Evolutionary conservation across 345 rosid genomes (phyloP).

Genomic region (Tarenaya hassleriana): DNA sequence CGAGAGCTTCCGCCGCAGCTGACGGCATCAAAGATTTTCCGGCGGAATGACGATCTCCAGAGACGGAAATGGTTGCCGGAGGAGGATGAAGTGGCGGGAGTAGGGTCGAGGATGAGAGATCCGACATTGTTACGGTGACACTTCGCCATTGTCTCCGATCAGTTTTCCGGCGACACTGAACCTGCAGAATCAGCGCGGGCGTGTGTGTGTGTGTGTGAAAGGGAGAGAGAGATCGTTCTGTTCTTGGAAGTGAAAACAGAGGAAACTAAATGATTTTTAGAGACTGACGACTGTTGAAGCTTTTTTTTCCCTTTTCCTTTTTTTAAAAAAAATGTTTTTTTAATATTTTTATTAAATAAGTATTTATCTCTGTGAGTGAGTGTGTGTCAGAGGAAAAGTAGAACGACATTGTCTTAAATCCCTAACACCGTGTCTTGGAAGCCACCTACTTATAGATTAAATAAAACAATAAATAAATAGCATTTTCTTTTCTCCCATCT

Average conservation of each 20-base stretch:
- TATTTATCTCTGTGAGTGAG: too few relatives aligned
- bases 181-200: constrained; percentile 10
- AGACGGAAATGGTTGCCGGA: constrained; percentile 38
- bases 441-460: too few relatives aligned
- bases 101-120: constrained; percentile 53
- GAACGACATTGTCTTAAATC: too few relatives aligned
- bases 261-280: constrained; percentile 12
- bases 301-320: constrained; percentile 19
- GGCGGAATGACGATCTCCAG: constrained; percentile 66
- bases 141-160: constrained; percentile 53
- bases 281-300: constrained; percentile 28
- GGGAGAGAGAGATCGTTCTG: background rate
- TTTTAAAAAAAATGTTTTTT: background rate
- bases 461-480: too few relatives aligned
- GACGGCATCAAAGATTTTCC: constrained; percentile 56
- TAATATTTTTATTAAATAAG: too few relatives aligned
- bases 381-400: too few relatives aligned
- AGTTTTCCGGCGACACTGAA: constrained; percentile 13
- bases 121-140: constrained; percentile 68
- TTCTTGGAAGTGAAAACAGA: constrained; percentile 21
- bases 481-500: too few relatives aligned
- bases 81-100: constrained; percentile 34
- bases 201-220: constrained; percentile 8
- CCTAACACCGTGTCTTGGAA: too few relatives aligned
- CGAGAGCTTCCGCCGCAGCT: constrained; percentile 78